phyloP scores from a whole-genome alignment of 1,284 basidiomycete genomes.

The Butyriboletus appendiculatus region DNA sequence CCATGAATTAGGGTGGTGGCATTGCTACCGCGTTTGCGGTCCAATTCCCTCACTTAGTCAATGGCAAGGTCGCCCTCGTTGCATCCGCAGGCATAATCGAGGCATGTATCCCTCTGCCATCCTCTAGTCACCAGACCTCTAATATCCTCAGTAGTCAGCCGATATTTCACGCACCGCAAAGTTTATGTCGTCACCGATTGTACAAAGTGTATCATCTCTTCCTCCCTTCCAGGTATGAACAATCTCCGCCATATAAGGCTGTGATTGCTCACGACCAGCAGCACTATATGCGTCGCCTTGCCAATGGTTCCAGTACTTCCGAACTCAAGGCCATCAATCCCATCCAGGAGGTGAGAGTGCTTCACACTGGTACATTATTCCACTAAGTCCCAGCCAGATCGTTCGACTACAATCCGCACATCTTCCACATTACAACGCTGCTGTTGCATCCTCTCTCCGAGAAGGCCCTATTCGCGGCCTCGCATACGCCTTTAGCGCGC shows the following conservation, averaged over 20 bases:
- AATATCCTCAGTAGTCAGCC: slow-evolving; percentile 41
- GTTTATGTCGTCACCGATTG: slow-evolving; percentile 69
- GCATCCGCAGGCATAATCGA: slow-evolving; percentile 69
- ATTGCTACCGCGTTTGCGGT: slow-evolving; percentile 69
- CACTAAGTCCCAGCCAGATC: slow-evolving; percentile 39
- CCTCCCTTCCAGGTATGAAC: slow-evolving; percentile 56
- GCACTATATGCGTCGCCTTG: slow-evolving; percentile 36
- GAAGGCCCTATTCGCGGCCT: slow-evolving; percentile 69
- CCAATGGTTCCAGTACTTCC: slow-evolving; percentile 19
- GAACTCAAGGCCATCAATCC: slow-evolving; percentile 29
- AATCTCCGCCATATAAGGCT: neutral
- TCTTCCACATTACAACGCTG: slow-evolving; percentile 69
- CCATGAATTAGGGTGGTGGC: slow-evolving; percentile 59
- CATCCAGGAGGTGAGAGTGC: slow-evolving; percentile 39
- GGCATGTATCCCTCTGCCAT: slow-evolving; percentile 34
- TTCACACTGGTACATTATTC: neutral
- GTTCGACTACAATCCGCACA: slow-evolving; percentile 73
- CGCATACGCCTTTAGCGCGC: slow-evolving; percentile 48
- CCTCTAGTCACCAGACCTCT: neutral
- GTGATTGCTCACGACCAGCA: slow-evolving; percentile 20
- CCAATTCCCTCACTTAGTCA: slow-evolving; percentile 68
- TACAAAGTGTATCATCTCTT: slow-evolving; percentile 63
- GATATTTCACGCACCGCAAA: slow-evolving; percentile 71
- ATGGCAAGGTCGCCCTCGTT: slow-evolving; percentile 61
- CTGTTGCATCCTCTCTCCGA: slow-evolving; percentile 72